Percentiles rank a stretch among this genome's conserved stretches.
Conservation (phyloP, 139 green algal species). For the Tetraselmis striata region DNA sequence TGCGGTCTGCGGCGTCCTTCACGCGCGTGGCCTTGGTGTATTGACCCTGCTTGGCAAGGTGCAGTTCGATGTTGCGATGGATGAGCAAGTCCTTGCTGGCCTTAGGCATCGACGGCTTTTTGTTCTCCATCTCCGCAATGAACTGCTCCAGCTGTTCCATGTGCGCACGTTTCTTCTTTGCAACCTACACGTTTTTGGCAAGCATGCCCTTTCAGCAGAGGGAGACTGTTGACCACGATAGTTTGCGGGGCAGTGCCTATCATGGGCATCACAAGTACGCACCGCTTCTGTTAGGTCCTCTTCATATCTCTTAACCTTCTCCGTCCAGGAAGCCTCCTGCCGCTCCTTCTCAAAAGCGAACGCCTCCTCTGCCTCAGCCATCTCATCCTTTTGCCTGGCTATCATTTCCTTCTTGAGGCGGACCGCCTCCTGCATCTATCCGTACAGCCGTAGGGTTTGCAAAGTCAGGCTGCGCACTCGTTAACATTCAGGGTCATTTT, state of each 20-base stretch:
- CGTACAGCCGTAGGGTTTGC: no score
- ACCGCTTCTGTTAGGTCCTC: not conserved
- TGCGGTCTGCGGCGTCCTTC: slow-evolving; percentile 33
- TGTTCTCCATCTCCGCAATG: slow-evolving; percentile 23
- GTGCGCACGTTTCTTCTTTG: not conserved
- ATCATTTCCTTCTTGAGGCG: not conserved
- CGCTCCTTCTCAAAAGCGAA: not conserved
- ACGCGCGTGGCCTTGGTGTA: slow-evolving; percentile 34
- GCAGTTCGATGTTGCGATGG: slow-evolving; percentile 25
- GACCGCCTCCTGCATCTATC: not conserved
- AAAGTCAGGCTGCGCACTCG: no score
- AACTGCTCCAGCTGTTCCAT: slow-evolving; percentile 4
- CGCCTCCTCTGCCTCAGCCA: not conserved
- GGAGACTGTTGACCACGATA: no score
- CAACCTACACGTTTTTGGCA: no score
- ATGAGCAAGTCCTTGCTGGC: slow-evolving; percentile 29
- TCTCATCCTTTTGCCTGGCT: not conserved
- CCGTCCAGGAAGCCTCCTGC: not conserved
- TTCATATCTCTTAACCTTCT: not conserved
- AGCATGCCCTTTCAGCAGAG: no score
- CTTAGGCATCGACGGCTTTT: slow-evolving; percentile 11
- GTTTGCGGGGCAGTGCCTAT: no score
- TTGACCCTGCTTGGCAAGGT: slow-evolving; percentile 27
- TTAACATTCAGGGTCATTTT: no score
- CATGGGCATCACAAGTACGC: no score